Base-by-base conservation (phyloP, 2,329 filamentous ascomycete species). In the Colletotrichum gloeosporioides region DNA sequence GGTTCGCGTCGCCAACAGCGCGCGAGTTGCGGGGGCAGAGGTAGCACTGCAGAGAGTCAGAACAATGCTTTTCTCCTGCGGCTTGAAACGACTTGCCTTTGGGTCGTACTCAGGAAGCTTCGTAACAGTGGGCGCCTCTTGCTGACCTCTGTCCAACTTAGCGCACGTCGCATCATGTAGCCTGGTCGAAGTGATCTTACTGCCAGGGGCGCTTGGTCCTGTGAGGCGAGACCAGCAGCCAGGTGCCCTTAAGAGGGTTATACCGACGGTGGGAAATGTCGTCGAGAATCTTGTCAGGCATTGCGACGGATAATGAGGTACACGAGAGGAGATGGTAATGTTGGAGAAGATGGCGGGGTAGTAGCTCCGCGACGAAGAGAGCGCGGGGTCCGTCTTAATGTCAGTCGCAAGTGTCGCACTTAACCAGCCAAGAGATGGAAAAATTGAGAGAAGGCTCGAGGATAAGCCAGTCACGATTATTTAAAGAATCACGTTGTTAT, bases 171-270 rank as follows among this genome's bases (percentile, higher is more conserved):
- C 73, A 61, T 59, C 18, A 69, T 9, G 10, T 18, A 12, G 29
- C 4, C 27, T 22, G 8, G 15, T 2, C 29, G 49, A 27, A 16
- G 31, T 67, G 44, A 63, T 88, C 95, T 91, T 89, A 98, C 95
- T 98, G 97, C 97, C 97, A 99, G 82, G 97, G 97, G 79, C 97
- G 92, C 91, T 99, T 99, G 69, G 96, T 99, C 71, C 97, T 90
- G 86, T 99, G 97, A 77, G 97, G 97, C 18, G 97, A 99, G 16
- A 99, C 97, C 49, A 99, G 91, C 77, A 99, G 91, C 94, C 96
- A 98, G 77, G 94, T 95, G 77, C 95, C 96, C 79, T 95, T 94
- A 77, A 99, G 90, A 69, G 95, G 95, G 84, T 99, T 99, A 85
- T 94, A 99, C 84, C 97, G 94, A 81, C 97, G 91, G 84, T 99